These are phyloP conservation scores for Alternaria novae-zelandiae DNA, from an alignment of 2,329 filamentous ascomycete species.

Conservation along the genomic window DNA sequence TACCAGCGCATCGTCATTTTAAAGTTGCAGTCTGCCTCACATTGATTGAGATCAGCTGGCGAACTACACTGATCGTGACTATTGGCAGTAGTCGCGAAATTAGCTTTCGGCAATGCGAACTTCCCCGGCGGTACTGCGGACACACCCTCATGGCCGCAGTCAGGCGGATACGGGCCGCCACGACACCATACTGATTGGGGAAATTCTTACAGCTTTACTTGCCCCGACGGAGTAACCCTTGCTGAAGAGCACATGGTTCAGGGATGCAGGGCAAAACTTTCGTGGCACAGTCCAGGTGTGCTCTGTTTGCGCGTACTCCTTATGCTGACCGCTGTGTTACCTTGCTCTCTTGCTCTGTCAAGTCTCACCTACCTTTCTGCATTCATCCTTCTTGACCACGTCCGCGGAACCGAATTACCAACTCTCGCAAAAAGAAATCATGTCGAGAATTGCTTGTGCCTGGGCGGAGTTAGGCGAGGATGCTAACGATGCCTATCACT, in stretches of 20 bases:
- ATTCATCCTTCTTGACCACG: not conserved
- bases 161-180: constrained; percentile 2
- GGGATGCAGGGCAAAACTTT: not conserved
- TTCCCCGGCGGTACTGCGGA: constrained; percentile 4
- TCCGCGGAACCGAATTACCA: not conserved
- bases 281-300: constrained; percentile 7
- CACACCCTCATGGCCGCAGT: constrained; percentile 1
- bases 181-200: not conserved
- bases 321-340: constrained; percentile 2
- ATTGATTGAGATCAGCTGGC: constrained; percentile 2
- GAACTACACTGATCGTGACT: not conserved
- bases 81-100: not conserved
- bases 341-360: not conserved
- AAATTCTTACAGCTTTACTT: not conserved
- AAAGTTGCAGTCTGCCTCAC: not conserved
- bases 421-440: not conserved
- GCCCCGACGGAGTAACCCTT: not conserved
- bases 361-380: not conserved
- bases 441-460: constrained; percentile 19
- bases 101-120: constrained; percentile 1
- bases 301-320: not conserved
- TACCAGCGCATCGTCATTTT: not conserved
- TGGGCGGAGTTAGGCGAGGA: constrained; percentile 19
- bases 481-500: constrained; percentile 4
- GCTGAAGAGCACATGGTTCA: not conserved